Conservation (phyloP, 352 stramenopile genomes). For the Blastocystis sp. region DNA sequence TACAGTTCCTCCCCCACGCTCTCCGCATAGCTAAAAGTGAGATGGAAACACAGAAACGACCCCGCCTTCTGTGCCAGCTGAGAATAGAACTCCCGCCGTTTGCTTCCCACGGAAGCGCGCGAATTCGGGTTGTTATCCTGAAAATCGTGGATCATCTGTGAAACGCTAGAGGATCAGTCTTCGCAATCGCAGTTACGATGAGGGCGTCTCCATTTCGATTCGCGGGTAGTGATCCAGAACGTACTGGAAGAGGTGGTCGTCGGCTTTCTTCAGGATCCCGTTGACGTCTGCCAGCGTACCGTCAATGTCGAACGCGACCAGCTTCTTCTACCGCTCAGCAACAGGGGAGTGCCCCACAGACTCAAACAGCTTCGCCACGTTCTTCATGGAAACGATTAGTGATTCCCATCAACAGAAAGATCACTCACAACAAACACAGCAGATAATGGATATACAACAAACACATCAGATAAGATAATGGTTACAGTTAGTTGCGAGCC, state of each 20-base stretch:
- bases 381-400: background rate
- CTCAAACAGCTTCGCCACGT: background rate
- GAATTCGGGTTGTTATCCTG: background rate
- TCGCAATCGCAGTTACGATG: background rate
- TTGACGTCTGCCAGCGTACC: constrained; percentile 25
- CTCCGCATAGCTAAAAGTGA: background rate
- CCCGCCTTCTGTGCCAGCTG: background rate
- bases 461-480: background rate
- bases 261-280: constrained; percentile 6
- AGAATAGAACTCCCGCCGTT: background rate
- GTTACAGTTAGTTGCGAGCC: constrained; percentile 57
- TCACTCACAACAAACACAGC: too few relatives aligned
- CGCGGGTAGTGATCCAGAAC: constrained; percentile 12
- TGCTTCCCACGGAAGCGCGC: background rate
- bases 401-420: too few relatives aligned
- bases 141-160: background rate
- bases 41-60: background rate
- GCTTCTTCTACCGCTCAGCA: background rate
- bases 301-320: constrained; percentile 64
- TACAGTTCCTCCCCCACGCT: constrained; percentile 10
- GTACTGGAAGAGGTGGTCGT: constrained; percentile 16
- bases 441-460: background rate
- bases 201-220: background rate
- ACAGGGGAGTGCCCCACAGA: background rate
- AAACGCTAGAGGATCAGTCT: constrained; percentile 3